A percentile compares a stretch with the other conserved stretches of the same genome.
Conservation (phyloP, 2,329 filamentous ascomycete species). For the Cladosporium sp. region DNA sequence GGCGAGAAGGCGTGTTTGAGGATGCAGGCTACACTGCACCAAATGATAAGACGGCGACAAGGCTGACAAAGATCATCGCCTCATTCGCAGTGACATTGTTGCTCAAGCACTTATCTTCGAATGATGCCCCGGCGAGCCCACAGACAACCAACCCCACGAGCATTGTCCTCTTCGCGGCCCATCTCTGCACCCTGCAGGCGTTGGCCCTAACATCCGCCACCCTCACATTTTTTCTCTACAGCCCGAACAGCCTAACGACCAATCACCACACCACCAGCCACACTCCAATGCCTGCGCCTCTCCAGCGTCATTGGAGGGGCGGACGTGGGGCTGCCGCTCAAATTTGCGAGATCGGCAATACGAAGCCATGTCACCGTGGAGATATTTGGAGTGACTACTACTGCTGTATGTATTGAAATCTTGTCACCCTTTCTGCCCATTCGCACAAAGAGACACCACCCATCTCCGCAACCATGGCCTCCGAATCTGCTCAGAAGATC, state of each 20-base stretch:
- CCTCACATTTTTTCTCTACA: background rate
- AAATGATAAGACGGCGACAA: background rate
- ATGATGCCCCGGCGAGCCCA: background rate
- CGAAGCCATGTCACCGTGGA: background rate
- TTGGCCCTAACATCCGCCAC: constrained; percentile 7
- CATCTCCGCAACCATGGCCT: constrained; percentile 24
- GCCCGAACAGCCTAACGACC: background rate
- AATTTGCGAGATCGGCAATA: constrained; percentile 19
- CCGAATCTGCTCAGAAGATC: constrained; percentile 29
- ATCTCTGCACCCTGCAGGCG: background rate
- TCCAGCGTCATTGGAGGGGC: constrained; percentile 7
- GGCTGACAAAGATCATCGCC: background rate
- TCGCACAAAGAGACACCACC: constrained; percentile 5
- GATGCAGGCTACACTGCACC: too few relatives aligned
- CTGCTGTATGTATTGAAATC: background rate
- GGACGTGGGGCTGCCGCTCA: constrained; percentile 9
- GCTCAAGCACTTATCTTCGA: background rate
- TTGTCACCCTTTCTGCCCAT: background rate
- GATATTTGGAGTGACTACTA: constrained; percentile 7
- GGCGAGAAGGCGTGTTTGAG: too few relatives aligned
- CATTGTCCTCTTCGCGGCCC: background rate
- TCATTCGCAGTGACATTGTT: background rate
- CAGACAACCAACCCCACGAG: background rate
- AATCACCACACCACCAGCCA: constrained; percentile 6
- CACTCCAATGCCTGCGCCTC: constrained; percentile 1